Base-by-base conservation (phyloP, 768 basidiomycete species). In the Sistotremastrum suecicum region DNA sequence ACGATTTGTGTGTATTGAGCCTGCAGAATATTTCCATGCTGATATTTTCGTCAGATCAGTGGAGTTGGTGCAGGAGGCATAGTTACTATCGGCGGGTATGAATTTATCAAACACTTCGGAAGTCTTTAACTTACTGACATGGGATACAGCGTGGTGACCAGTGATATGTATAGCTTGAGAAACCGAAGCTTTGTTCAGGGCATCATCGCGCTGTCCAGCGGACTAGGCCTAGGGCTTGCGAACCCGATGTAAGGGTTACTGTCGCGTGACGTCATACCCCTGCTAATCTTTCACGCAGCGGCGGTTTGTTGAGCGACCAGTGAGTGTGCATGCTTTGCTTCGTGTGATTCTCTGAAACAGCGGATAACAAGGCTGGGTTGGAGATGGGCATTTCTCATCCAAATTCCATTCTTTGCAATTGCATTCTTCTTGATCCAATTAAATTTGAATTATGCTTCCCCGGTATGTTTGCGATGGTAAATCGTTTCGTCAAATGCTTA, bases 61-160 rank as follows among this genome's bases (percentile, higher is more conserved):
- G 85, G 85, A 10, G 67, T 86, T 49, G 85, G 85, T n/a, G 83
- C 82, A 7, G 84, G 86, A 5, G 85, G 84, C 0, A 64, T 85
- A 8, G 64, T 73, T 46, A 86, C 82, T 7, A 85, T 80, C 6
- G 68, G 79, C 12, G 68, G 74, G 82, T 83, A 59, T 53, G 76
- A 20, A 20, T 20, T 20, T 20, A 20, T 20, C 20, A 20, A 2
- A 20, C 20, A 20, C 20, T 20, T 20, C 20, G 20, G 20, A 20
- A 20, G 20, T 20, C 20, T 20, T 66, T 29, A 29, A 43, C 12
- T 37, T 11, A 38, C 38, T 37, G 11, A 11, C 12, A 32, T 37
- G 37, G 34, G 41, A 31, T 41, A 4, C 48, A 84, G 82, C 11
- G 81, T 86, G 50, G 72, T 82, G 42, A 74, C 77, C 36, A 84